Base-by-base conservation (phyloP, 768 basidiomycete species). In the Dictyophora rubrovolvata region DNA sequence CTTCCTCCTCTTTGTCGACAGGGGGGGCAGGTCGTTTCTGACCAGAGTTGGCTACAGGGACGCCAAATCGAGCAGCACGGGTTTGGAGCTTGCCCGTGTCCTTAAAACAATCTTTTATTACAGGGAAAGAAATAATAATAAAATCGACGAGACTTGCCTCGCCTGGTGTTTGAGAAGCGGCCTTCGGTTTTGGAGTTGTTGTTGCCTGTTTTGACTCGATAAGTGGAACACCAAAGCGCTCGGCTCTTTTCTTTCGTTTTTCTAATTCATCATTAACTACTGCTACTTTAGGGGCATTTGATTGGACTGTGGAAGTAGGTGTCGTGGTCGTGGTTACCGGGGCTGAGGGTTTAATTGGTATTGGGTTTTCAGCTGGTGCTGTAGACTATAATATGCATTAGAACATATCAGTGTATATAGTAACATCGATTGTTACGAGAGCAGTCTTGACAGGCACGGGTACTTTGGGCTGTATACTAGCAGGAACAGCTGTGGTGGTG, bases 201-300 rank as follows among this genome's bases (percentile, higher is more conserved):
- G 56, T 52, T 70, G 68, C 62, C n/a, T 72, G 54, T 5, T 66
- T 60, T 23, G 78, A 75, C 52, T 74, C 74, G 9, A 85, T 79
- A 8, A 85, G 65, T 3, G 83, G 78, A n/a, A 85, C 81, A 34
- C 83, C 83, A 63, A 88, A 87, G n/a, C 86, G 81, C 17, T 75
- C 83, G 5, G 86, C 85, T 47, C 86, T 81, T 48, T 75, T 73
- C 21, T 50, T 56, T 20, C 62, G 59, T 55, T 56, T 60, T 50
- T 60, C 62, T 23, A 53, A 16, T 28, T 64, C 62, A n/a, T 60
- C 63, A 34, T 60, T 55, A 28, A 7, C 28, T 28, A 7, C 28
- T 7, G 28, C 28, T 18, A 52, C 33, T 36, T 54, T 14, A 17
- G 36, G 17, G 37, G n/a, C 54, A 18, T 14, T 18, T 6, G 33